A percentile compares a stretch with the other conserved stretches of the same genome.
Conservation (phyloP, 371 early-diverging fungal species). For the Mucor irregularis region DNA sequence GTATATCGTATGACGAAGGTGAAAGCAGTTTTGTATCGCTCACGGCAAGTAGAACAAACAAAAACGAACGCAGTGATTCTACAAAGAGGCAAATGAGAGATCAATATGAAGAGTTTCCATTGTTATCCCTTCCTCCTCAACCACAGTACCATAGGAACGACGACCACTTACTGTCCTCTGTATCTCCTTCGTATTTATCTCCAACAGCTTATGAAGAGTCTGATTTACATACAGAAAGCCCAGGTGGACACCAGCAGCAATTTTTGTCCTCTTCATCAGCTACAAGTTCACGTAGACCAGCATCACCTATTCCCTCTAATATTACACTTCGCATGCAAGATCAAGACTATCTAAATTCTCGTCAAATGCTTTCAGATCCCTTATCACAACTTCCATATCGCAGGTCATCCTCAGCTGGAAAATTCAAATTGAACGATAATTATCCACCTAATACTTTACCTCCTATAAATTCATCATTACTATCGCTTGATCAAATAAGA, state of each 20-base stretch:
- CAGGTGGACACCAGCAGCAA: neutral
- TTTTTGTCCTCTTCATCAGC: neutral
- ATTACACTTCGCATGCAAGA: neutral
- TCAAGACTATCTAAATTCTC: neutral
- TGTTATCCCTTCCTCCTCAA: too few relatives aligned
- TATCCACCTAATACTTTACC: conserved; percentile 1
- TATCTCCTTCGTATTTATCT: neutral
- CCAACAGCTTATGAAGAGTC: neutral
- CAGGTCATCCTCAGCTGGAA: neutral
- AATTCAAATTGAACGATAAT: neutral
- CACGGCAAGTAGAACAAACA: too few relatives aligned
- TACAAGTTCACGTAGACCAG: neutral
- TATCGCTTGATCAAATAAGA: neutral
- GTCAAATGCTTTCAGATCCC: neutral
- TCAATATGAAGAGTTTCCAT: neutral
- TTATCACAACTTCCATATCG: neutral
- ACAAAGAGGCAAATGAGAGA: neutral
- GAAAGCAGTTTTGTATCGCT: too few relatives aligned
- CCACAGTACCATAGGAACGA: neutral
- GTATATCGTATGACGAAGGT: too few relatives aligned
- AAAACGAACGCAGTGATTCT: too few relatives aligned
- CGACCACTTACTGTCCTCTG: neutral
- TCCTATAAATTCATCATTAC: neutral
- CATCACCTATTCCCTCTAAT: neutral
- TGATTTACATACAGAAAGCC: neutral